Conservation (phyloP, 225 moss, liverwort and hornwort species). For the Physcomitrellopsis africana region DNA sequence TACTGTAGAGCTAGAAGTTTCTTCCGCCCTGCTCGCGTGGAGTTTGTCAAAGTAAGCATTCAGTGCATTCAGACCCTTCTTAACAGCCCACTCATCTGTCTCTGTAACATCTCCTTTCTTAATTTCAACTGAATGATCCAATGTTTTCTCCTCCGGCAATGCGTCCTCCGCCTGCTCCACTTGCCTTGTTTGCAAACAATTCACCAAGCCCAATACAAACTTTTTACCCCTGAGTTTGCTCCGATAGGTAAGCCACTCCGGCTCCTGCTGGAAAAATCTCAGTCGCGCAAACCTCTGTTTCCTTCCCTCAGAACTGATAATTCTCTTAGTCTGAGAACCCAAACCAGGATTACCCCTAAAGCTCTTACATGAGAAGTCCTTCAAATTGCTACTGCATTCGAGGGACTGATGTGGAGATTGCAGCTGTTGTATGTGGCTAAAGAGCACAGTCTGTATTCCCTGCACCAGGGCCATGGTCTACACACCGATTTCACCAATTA, state of each 20-base stretch:
- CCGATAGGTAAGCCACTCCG: constrained; percentile 13
- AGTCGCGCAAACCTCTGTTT: constrained; percentile 29
- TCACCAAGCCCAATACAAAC: constrained; percentile 21
- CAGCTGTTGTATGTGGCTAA: constrained; percentile 43
- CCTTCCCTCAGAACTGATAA: constrained; percentile 29
- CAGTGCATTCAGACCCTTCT: constrained; percentile 71
- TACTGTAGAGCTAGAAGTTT: neutral
- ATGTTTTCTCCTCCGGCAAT: constrained; percentile 22
- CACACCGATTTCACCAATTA: constrained; percentile 23
- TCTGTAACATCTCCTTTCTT: constrained; percentile 30
- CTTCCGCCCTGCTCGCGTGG: constrained; percentile 54
- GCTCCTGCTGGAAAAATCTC: constrained; percentile 32
- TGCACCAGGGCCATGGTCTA: constrained; percentile 53
- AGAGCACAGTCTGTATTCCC: constrained; percentile 56
- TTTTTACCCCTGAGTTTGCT: constrained; percentile 10
- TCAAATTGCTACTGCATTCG: constrained; percentile 32
- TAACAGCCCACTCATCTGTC: constrained; percentile 48
- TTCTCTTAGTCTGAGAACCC: constrained; percentile 20
- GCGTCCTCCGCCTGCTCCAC: constrained; percentile 43
- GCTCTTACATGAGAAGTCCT: constrained; percentile 27
- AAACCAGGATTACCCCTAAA: constrained; percentile 27
- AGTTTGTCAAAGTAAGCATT: constrained; percentile 94
- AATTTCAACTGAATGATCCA: constrained; percentile 27
- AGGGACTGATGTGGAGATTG: constrained; percentile 30
- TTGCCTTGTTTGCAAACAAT: constrained; percentile 50